These are phyloP conservation scores for Phytophthora crassamura DNA, from an alignment of 352 stramenopile genomes.

Conservation along the genomic window DNA sequence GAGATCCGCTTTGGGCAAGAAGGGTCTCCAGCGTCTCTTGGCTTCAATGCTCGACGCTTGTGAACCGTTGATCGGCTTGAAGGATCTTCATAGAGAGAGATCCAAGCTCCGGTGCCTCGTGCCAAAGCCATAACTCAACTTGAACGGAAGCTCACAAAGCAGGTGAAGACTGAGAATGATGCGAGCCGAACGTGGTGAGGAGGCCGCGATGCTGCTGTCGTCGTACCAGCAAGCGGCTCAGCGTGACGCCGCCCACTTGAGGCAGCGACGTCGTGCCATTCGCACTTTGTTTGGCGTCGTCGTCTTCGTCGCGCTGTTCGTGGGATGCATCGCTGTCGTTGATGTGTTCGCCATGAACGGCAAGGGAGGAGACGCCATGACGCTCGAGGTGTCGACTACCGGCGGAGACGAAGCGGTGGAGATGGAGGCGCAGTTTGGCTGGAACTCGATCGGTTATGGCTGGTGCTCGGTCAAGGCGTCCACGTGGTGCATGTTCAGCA, in stretches of 20 bases:
- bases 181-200: slow-evolving; percentile 22
- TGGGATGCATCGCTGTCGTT: slow-evolving; percentile 28
- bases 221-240: slow-evolving; percentile 27
- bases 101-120: slow-evolving; percentile 4
- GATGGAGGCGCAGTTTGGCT: slow-evolving; percentile 35
- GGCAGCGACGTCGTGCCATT: slow-evolving; percentile 19
- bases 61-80: slow-evolving; percentile 12
- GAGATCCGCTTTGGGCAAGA: slow-evolving; percentile 12
- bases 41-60: neutral
- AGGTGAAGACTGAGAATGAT: slow-evolving; percentile 3
- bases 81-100: slow-evolving; percentile 18
- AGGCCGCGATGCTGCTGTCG: slow-evolving; percentile 31
- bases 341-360: slow-evolving; percentile 24
- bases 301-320: slow-evolving; percentile 13
- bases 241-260: slow-evolving; percentile 13
- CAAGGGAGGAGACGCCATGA: slow-evolving; percentile 9
- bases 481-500: slow-evolving; percentile 35
- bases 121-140: slow-evolving; percentile 22
- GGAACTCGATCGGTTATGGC: slow-evolving; percentile 29
- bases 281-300: slow-evolving; percentile 21
- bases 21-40: slow-evolving; percentile 20
- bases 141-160: neutral
- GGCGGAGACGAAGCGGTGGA: slow-evolving; percentile 4
- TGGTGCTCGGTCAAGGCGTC: slow-evolving; percentile 34
- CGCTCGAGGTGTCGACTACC: slow-evolving; percentile 11